Conservation (phyloP, 1,139 yeast genomes). For the Taphrina populina region DNA sequence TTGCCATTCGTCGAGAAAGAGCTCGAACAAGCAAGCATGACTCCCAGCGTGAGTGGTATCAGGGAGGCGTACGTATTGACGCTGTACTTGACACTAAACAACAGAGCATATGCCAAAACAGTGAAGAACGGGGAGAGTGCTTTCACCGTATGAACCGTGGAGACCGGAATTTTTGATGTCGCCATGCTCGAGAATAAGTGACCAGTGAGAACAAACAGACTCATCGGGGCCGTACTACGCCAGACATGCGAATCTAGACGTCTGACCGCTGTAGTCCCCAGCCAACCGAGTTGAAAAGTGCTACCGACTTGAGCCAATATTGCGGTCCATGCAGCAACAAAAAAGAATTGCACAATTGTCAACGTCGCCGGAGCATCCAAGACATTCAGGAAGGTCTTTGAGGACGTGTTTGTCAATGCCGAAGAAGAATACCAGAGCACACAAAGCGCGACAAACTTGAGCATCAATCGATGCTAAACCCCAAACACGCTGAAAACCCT, state of each 20-base stretch:
- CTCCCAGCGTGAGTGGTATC: slow-evolving; percentile 75
- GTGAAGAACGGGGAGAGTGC: slow-evolving; percentile 86
- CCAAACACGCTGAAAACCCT: too few relatives aligned
- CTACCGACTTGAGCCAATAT: slow-evolving; percentile 41
- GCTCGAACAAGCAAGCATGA: slow-evolving; percentile 71
- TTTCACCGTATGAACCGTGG: slow-evolving; percentile 86
- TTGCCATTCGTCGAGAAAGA: slow-evolving; percentile 49
- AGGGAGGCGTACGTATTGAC: slow-evolving; percentile 71
- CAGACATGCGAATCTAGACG: slow-evolving; percentile 46
- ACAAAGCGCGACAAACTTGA: slow-evolving; percentile 54
- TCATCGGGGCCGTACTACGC: slow-evolving; percentile 79
- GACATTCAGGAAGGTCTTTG: slow-evolving; percentile 67
- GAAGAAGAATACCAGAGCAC: slow-evolving; percentile 76
- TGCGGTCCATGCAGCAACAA: slow-evolving; percentile 55
- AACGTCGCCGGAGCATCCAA: slow-evolving; percentile 79
- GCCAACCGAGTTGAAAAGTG: slow-evolving; percentile 47
- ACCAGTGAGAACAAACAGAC: slow-evolving; percentile 84
- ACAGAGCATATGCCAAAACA: slow-evolving; percentile 68
- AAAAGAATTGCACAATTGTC: slow-evolving; percentile 77
- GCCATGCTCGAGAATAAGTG: slow-evolving; percentile 89
- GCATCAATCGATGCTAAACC: too few relatives aligned
- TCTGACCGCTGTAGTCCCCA: slow-evolving; percentile 50
- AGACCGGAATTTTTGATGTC: slow-evolving; percentile 81
- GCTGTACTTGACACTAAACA: slow-evolving; percentile 60
- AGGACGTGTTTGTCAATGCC: slow-evolving; percentile 75